phyloP scores from a whole-genome alignment of 495 filamentous ascomycete genomes.

The Daldinia bambusicola region DNA sequence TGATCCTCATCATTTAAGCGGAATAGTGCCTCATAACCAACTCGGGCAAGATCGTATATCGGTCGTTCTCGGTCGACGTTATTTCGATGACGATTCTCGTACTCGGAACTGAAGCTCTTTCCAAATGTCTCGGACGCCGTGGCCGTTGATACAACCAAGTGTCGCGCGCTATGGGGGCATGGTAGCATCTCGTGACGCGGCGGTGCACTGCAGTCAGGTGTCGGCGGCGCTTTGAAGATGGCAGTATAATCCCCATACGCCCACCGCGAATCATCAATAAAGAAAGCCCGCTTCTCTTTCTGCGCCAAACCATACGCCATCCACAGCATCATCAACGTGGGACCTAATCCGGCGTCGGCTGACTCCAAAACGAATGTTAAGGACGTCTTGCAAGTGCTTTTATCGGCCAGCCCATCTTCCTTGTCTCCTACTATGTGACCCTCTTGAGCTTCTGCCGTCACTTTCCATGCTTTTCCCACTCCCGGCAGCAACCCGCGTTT shows the following conservation, averaged over 20 bases:
- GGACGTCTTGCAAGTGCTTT: constrained; percentile 67
- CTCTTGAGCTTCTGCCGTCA: constrained; percentile 40
- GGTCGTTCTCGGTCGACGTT: constrained; percentile 60
- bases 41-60: constrained; percentile 69
- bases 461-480: constrained; percentile 41
- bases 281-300: constrained; percentile 74
- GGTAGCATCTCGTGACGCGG: constrained; percentile 72
- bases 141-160: constrained; percentile 74
- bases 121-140: constrained; percentile 68
- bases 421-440: constrained; percentile 52
- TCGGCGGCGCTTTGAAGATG: constrained; percentile 71
- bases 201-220: constrained; percentile 67
- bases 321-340: constrained; percentile 76
- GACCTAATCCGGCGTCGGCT: constrained; percentile 72
- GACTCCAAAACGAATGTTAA: constrained; percentile 78
- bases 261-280: constrained; percentile 81
- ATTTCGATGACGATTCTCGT: constrained; percentile 58
- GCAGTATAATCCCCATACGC: constrained; percentile 74
- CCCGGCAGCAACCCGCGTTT: constrained; percentile 64
- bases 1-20: constrained; percentile 65
- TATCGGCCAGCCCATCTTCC: constrained; percentile 50
- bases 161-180: constrained; percentile 73
- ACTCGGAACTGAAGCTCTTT: constrained; percentile 61
- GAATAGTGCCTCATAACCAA: constrained; percentile 74
- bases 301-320: constrained; percentile 78